Percentiles rank a stretch among this genome's conserved stretches.
phyloP scores from a whole-genome alignment of 2,329 filamentous ascomycete species.

The Trichoderma pleuroti region DNA sequence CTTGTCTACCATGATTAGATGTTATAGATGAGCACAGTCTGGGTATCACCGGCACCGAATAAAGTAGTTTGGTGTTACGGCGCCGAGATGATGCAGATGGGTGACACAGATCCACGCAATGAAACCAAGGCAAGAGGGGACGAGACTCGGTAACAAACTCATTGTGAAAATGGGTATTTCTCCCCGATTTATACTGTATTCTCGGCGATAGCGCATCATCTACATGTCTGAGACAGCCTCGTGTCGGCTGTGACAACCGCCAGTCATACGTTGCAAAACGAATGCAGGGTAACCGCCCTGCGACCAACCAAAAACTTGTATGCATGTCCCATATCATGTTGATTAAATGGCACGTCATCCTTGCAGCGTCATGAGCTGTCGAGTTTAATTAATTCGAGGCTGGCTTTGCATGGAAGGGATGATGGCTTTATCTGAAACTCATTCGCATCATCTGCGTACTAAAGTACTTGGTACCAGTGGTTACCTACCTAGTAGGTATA shows the following conservation, averaged over 20 bases:
- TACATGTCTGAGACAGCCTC: background rate
- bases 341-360: background rate
- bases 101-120: background rate
- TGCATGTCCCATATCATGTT: background rate
- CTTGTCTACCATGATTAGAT: background rate
- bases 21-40: background rate
- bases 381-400: background rate
- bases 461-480: too few relatives aligned
- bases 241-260: background rate
- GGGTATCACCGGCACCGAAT: background rate
- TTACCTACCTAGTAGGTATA: background rate
- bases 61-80: background rate
- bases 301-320: background rate
- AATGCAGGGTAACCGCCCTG: background rate
- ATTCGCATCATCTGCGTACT: background rate
- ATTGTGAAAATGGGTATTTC: background rate
- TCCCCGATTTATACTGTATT: background rate
- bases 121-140: background rate
- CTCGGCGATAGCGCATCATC: background rate
- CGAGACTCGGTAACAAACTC: background rate
- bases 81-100: background rate
- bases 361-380: background rate
- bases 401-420: background rate
- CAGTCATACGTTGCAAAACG: background rate
- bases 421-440: background rate